These are phyloP conservation scores for Botrytis fragariae DNA, from an alignment of 2,329 filamentous ascomycete species.

Conservation along the genomic window DNA sequence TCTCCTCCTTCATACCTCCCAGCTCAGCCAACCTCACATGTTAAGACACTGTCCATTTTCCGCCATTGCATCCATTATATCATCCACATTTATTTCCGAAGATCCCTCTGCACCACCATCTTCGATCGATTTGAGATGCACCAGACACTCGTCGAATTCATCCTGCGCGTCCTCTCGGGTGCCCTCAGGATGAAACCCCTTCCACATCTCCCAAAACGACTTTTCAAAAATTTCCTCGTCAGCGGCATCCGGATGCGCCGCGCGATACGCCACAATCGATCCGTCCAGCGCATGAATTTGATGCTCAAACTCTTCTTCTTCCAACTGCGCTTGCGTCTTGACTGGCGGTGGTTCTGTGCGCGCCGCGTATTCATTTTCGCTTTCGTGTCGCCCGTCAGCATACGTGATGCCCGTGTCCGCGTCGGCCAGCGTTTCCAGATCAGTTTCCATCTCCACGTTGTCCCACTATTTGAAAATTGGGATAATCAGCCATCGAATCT, in stretches of 20 bases:
- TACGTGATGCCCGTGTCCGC: not conserved
- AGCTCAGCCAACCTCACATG: not conserved
- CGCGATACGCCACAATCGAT: not conserved
- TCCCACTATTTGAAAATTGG: not conserved
- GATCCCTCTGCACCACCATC: fast-evolving
- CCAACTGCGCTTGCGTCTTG: not conserved
- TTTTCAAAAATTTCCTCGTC: not conserved
- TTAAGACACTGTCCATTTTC: fast-evolving
- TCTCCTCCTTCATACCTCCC: not conserved
- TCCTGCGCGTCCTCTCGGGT: not conserved
- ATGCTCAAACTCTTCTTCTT: not conserved
- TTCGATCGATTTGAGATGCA: not conserved
- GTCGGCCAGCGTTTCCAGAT: not conserved
- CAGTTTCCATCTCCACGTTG: not conserved
- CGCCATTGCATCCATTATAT: fast-evolving
- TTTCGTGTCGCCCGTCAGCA: not conserved
- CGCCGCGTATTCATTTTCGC: not conserved
- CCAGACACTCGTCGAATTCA: not conserved
- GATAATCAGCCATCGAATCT: not conserved
- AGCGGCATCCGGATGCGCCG: not conserved
- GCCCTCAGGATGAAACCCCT: not conserved
- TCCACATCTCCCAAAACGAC: not conserved
- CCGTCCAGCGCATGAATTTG: no score
- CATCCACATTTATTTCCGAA: not conserved
- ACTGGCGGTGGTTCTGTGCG: not conserved